phyloP scores from a whole-genome alignment of 805 yeast genomes.

The Sugiyamaella americana region DNA sequence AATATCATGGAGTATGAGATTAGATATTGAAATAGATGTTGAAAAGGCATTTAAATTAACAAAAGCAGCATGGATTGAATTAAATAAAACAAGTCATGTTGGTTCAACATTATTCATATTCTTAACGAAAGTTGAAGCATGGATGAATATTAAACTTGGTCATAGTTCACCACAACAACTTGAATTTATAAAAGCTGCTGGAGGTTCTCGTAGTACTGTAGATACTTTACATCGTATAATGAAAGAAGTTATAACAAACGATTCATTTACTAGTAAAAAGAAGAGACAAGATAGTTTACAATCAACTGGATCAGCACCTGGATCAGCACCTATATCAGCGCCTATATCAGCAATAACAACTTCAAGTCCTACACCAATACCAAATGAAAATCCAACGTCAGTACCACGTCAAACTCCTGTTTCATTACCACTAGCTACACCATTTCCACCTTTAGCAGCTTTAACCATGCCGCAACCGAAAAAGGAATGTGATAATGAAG shows the following conservation, averaged over 20 bases:
- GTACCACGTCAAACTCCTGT: neutral
- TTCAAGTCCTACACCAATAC: neutral
- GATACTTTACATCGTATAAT: constrained; percentile 9
- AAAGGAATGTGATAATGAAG: too few relatives aligned
- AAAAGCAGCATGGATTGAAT: constrained; percentile 23
- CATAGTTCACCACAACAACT: neutral
- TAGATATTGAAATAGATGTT: constrained; percentile 25
- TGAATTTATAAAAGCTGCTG: neutral
- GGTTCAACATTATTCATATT: constrained; percentile 1
- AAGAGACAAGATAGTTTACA: neutral
- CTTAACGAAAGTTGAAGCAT: constrained; percentile 9
- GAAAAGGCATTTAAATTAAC: constrained; percentile 23
- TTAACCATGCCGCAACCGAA: neutral
- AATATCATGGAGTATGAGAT: constrained; percentile 13
- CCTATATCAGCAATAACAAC: neutral
- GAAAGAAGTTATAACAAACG: constrained; percentile 6
- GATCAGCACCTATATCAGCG: neutral
- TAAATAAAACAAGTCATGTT: constrained; percentile 1
- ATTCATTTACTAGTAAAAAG: neutral
- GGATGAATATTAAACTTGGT: constrained; percentile 8
- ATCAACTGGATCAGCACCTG: neutral
- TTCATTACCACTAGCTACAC: neutral
- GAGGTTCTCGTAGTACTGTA: neutral
- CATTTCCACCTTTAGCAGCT: neutral
- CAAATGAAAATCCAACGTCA: neutral